Percentiles rank a stretch among this genome's conserved stretches.
phyloP scores from a whole-genome alignment of 306 rosid genomes.

The Gastrolobium bilobum region DNA sequence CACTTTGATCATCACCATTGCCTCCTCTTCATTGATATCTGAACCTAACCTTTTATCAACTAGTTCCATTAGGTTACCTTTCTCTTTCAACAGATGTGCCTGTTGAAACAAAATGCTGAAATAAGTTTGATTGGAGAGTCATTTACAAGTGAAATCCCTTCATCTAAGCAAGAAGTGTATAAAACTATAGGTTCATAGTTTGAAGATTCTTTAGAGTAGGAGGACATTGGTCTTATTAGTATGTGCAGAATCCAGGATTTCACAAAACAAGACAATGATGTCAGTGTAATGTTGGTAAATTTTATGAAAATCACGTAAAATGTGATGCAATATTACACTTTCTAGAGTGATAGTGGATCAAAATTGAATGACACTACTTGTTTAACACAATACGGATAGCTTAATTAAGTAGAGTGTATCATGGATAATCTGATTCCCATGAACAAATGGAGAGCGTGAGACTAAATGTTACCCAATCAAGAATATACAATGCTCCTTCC shows the following conservation, averaged over 20 bases:
- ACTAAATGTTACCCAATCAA: constrained; percentile 54
- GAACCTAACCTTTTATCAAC: constrained; percentile 34
- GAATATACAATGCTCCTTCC: constrained; percentile 51
- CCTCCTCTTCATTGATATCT: constrained; percentile 46
- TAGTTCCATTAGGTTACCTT: constrained; percentile 43
- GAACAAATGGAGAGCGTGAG: neutral
- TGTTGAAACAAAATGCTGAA: neutral
- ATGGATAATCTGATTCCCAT: too few relatives aligned
- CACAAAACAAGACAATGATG: neutral
- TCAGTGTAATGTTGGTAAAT: neutral
- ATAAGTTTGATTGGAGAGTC: neutral
- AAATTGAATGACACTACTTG: neutral
- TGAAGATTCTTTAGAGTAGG: neutral
- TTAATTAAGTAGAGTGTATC: neutral
- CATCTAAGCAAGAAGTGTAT: neutral
- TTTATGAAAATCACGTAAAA: neutral
- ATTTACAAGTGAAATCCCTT: neutral
- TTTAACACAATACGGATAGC: neutral
- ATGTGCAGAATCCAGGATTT: too few relatives aligned
- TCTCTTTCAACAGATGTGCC: constrained; percentile 52
- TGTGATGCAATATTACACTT: neutral
- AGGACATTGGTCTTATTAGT: neutral
- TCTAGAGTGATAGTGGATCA: neutral
- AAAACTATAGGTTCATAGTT: neutral
- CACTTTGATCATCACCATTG: constrained; percentile 48